phyloP scores from a whole-genome alignment of 2,329 filamentous ascomycete genomes.

The Ceratocystis papillata region DNA sequence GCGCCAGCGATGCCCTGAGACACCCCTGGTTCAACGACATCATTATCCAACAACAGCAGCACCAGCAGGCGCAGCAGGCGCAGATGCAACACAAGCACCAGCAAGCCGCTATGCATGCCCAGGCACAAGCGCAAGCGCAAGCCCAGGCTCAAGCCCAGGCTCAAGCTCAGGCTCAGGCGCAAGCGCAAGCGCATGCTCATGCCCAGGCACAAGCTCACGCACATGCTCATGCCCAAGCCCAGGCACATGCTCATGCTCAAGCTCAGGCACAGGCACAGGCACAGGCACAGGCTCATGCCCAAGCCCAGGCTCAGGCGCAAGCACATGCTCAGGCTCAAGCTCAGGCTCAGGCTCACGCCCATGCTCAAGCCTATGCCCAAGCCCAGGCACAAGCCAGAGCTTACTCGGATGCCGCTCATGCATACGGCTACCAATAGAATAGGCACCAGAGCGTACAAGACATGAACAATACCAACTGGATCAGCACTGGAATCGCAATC shows the following conservation, averaged over 20 bases:
- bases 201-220: constrained; percentile 3
- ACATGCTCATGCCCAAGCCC: constrained; percentile 5
- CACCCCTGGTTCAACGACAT: constrained; percentile 89
- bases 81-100: constrained; percentile 27
- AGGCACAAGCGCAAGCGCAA: constrained; percentile 28
- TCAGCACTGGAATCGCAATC: not conserved
- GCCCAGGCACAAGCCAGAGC: constrained; percentile 21
- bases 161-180: constrained; percentile 20
- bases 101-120: constrained; percentile 36
- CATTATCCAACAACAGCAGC: constrained; percentile 45
- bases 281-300: not conserved
- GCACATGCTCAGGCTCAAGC: constrained; percentile 23
- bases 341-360: constrained; percentile 16
- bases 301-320: constrained; percentile 14
- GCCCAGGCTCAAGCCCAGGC: constrained; percentile 20
- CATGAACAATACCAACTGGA: not conserved
- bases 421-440: constrained; percentile 20
- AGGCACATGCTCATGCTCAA: constrained; percentile 16
- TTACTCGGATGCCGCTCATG: constrained; percentile 18
- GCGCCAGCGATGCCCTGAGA: constrained; percentile 71
- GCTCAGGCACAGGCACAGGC: not conserved
- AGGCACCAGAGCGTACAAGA: constrained; percentile 6
- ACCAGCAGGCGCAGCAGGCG: constrained; percentile 28
- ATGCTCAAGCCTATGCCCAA: constrained; percentile 14
- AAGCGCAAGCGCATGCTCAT: constrained; percentile 20